Evolutionary conservation across 495 filamentous ascomycete genomes (phyloP).

Genomic region (Penicillium antarcticum): DNA sequence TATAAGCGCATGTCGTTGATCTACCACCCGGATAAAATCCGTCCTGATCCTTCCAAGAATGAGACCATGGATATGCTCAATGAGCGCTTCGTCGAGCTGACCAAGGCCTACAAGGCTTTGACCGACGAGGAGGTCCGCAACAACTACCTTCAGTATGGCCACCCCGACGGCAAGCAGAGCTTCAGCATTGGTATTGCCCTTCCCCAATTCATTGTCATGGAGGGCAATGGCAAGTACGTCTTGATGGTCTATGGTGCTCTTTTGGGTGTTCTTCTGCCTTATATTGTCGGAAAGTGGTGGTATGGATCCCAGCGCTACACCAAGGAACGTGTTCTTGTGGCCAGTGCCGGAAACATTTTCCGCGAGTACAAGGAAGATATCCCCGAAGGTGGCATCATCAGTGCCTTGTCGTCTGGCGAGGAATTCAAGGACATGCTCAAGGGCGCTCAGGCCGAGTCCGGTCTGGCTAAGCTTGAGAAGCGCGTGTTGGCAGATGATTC

Average conservation of each 20-base stretch:
- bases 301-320: slow-evolving; percentile 91
- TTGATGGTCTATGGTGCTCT: slow-evolving; percentile 82
- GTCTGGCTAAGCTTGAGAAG: slow-evolving; percentile 76
- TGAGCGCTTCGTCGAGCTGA: slow-evolving; percentile 85
- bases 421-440: slow-evolving; percentile 74
- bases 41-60: slow-evolving; percentile 77
- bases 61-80: slow-evolving; percentile 84
- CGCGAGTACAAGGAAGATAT: slow-evolving; percentile 83
- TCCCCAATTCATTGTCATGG: slow-evolving; percentile 86
- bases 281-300: slow-evolving; percentile 96
- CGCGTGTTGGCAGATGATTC: slow-evolving; percentile 61
- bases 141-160: slow-evolving; percentile 92
- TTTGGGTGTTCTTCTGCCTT: slow-evolving; percentile 86
- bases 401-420: slow-evolving; percentile 74
- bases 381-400: slow-evolving; percentile 73
- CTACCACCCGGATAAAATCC: slow-evolving; percentile 89
- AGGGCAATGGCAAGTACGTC: slow-evolving; percentile 94
- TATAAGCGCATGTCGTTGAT: slow-evolving; percentile 84
- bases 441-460: slow-evolving; percentile 69
- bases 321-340: slow-evolving; percentile 85
- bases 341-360: slow-evolving; percentile 91
- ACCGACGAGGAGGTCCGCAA: slow-evolving; percentile 96
- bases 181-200: slow-evolving; percentile 97
- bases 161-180: slow-evolving; percentile 96
- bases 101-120: slow-evolving; percentile 94